Base-by-base conservation (phyloP, 2,329 filamentous ascomycete genomes). In the Colletotrichum agaves region DNA sequence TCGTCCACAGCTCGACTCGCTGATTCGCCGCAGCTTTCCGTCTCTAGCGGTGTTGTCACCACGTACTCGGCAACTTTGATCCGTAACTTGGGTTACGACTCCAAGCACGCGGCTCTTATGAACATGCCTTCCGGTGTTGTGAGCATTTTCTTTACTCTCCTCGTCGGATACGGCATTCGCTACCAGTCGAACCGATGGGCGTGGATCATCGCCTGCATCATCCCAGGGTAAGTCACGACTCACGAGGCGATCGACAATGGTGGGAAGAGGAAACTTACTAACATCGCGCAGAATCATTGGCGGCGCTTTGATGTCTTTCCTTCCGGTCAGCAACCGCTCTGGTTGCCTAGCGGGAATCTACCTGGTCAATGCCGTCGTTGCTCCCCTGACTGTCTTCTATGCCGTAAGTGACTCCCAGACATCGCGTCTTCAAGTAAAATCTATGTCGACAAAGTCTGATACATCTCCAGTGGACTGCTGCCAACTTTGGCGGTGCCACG, bases 61-160 rank as follows among this genome's bases (percentile, higher is more conserved):
- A 85, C 82, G 1, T 88, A 87, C 74, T 87, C 85, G 2, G 76
- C 85, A 2, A 87, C 84, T 4, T 75, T 88, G 11, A 86, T 87
- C 65, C 77, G 75, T 31, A 80, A 79, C 63, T 77, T 87, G 39
- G 81, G 82, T 12, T 87, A 83, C 69, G 73, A 73, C 4, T 73
- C 82, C 2, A 81, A 81, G 70, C 73, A 78, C 35, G 77, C 84
- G 3, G 84, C 85, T 2, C 76, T 88, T 5, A 82, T 87, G 74
- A 87, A 86, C 73, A 87, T 84, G 78, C 85, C 85, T 1, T 85
- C 83, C 1, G 84, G 85, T 10, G 78, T 78, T 1, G 79, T 87
- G 59, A 85, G 81, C 75, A 87, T 88, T 64, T 80, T 83, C 71
- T 83, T 84, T 67, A 84, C 83, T 0, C 73, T 87, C 0, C 71